These are phyloP conservation scores for Colletotrichum truncatum DNA, from an alignment of 2,329 filamentous ascomycete species.

Conservation along the genomic window DNA sequence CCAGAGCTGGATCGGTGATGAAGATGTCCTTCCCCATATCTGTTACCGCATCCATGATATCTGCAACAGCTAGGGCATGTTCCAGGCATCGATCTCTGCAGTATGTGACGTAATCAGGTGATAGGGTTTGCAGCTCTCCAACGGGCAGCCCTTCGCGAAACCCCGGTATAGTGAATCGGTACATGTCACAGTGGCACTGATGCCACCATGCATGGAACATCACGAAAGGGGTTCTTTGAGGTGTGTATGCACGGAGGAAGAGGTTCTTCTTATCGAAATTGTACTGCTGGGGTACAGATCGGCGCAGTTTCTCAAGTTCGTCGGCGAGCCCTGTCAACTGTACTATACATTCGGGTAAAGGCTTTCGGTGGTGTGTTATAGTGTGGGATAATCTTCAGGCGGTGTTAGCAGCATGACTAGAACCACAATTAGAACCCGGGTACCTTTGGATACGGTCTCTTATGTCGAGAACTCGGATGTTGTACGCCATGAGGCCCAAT, in stretches of 20 bases:
- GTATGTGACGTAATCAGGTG: not conserved
- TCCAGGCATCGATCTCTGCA: constrained; percentile 19
- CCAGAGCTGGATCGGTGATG: constrained; percentile 19
- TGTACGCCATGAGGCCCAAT: constrained; percentile 21
- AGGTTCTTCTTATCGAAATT: constrained; percentile 31
- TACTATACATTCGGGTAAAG: constrained; percentile 14
- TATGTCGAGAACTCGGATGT: constrained; percentile 18
- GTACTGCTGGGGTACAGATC: constrained; percentile 26
- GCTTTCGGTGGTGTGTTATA: constrained; percentile 33
- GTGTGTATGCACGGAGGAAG: constrained; percentile 33
- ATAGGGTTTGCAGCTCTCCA: not conserved
- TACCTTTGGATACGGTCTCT: constrained; percentile 25
- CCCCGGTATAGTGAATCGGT: constrained; percentile 34
- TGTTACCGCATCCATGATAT: constrained; percentile 5
- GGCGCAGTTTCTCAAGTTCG: constrained; percentile 24
- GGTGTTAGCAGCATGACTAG: not conserved
- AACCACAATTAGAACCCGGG: not conserved
- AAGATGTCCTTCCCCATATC: constrained; percentile 19
- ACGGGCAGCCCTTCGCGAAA: constrained; percentile 14
- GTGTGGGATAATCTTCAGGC: constrained; percentile 28
- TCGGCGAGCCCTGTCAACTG: constrained; percentile 8
- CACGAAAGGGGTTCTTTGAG: constrained; percentile 33
- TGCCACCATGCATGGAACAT: constrained; percentile 39
- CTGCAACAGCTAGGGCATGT: constrained; percentile 19
- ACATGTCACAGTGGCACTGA: constrained; percentile 36